Base-by-base conservation (phyloP, 2,329 filamentous ascomycete species). In the Phyllosticta citrichinensis region DNA sequence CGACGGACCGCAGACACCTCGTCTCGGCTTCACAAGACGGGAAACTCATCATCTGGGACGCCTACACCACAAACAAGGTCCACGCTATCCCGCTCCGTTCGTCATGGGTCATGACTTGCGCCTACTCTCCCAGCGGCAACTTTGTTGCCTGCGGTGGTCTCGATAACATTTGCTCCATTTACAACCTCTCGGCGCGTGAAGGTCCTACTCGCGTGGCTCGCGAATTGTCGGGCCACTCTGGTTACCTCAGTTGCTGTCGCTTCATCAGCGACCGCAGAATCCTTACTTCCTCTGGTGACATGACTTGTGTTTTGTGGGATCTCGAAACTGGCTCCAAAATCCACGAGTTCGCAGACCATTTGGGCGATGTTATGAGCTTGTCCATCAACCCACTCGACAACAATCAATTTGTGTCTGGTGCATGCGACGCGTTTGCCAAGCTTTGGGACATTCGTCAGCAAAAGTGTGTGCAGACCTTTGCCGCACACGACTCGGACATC, bases 221-320 rank as follows among this genome's bases (percentile, higher is more conserved):
- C 66, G 94, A 99, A 77, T 82, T 99, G 56, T 97, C 94, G 33
- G 94, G 94, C 52, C 94, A 99, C 75, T 96, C 93, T 53, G 94
- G 94, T 57, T 99, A 99, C 72, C 85, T 99, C 53, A 96, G 91
- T 22, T 99, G 94, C 87, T 97, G 94, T 75, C 88, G 94, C 66
- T 99, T 99, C 77, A 96, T 97, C 80, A 97, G 96, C 75, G 94
- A 99, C 79, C 87, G 94, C 71, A 91, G 91, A 72, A 97, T 99
- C 71, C 85, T 99, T 66, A 99, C 94, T 63, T 97, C 94, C 0
- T 99, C 94, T 2, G 94, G 94, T 65, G 94, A 99, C 74, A 99
- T 99, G 94, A 99, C 94, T 58, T 99, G 94, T 76, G 97, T 97
- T 87, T 89, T 97, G 72, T 99, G 94, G 94, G 94, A 99, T 79